These are phyloP conservation scores for Elongisporangium anandrum DNA, from an alignment of 352 stramenopile genomes.

Conservation along the genomic window DNA sequence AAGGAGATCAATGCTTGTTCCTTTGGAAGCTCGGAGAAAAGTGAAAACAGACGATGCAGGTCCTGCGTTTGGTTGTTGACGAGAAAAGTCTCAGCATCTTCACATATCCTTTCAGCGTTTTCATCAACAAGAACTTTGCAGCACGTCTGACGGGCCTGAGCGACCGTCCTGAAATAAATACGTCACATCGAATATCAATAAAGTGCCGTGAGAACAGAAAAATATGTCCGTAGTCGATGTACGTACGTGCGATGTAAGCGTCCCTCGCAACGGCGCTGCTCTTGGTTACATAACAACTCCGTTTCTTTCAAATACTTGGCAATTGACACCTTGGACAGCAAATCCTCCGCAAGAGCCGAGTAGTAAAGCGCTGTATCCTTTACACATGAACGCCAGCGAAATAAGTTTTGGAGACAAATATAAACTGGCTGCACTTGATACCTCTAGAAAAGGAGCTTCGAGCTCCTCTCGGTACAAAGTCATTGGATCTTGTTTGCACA, in stretches of 20 bases:
- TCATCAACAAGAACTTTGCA: conserved; percentile 76
- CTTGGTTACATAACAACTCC: conserved; percentile 69
- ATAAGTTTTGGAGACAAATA: background rate
- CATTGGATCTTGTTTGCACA: conserved; percentile 77
- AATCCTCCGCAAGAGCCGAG: conserved; percentile 49
- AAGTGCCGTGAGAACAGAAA: background rate
- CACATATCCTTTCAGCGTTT: conserved; percentile 78
- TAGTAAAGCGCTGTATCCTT: conserved; percentile 73
- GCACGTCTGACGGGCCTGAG: conserved; percentile 73
- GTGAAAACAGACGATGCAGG: conserved; percentile 68
- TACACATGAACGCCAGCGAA: background rate
- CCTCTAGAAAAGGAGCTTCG: conserved; percentile 64
- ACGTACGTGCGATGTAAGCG: conserved; percentile 73
- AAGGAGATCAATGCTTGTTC: conserved; percentile 77
- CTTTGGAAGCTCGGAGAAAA: conserved; percentile 81
- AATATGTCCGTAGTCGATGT: background rate
- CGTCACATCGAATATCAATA: background rate
- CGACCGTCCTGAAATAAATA: conserved; percentile 49
- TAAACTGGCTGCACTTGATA: conserved; percentile 6
- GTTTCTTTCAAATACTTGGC: conserved; percentile 71
- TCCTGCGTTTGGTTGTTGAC: conserved; percentile 77
- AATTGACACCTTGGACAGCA: conserved; percentile 63
- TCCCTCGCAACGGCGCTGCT: conserved; percentile 72
- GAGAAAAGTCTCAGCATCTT: conserved; percentile 72
- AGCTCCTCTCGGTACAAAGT: conserved; percentile 77